These are phyloP conservation scores for Chernovozyma aurita DNA, from an alignment of 1,139 yeast species.

Conservation along the genomic window DNA sequence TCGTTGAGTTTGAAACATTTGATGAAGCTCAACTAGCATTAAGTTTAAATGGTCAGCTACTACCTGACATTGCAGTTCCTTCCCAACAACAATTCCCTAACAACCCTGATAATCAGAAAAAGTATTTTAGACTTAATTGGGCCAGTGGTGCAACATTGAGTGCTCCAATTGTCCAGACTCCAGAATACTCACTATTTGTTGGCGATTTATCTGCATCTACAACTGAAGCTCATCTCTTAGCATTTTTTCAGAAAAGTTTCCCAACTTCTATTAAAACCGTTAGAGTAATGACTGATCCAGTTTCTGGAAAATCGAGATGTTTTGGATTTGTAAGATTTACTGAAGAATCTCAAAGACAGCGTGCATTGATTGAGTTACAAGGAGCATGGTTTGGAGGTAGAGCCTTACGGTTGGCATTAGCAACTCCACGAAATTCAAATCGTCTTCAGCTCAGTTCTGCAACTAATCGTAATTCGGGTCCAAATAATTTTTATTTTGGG, in stretches of 20 bases:
- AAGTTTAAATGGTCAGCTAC: conserved; percentile 57
- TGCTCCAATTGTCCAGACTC: conserved; percentile 48
- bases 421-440: conserved; percentile 46
- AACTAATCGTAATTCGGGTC: conserved; percentile 5
- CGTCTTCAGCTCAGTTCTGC: conserved; percentile 1
- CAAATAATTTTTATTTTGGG: conserved; percentile 1
- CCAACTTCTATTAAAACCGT: conserved; percentile 62
- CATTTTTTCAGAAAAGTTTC: conserved; percentile 60
- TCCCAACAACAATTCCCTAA: conserved; percentile 39
- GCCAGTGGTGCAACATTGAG: conserved; percentile 60
- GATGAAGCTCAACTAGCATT: conserved; percentile 66
- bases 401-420: conserved; percentile 68
- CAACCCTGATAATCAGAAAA: conserved; percentile 52
- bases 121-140: conserved; percentile 68
- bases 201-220: conserved; percentile 74
- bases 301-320: conserved; percentile 67
- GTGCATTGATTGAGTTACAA: conserved; percentile 68
- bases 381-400: conserved; percentile 74
- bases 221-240: conserved; percentile 64
- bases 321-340: conserved; percentile 73
- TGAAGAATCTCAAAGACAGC: conserved; percentile 57
- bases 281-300: conserved; percentile 72
- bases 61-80: conserved; percentile 54
- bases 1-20: conserved; percentile 59
- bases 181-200: conserved; percentile 66